These are phyloP conservation scores for Rhizoctonia solani DNA, from an alignment of 1,284 basidiomycete species.

Conservation along the genomic window DNA sequence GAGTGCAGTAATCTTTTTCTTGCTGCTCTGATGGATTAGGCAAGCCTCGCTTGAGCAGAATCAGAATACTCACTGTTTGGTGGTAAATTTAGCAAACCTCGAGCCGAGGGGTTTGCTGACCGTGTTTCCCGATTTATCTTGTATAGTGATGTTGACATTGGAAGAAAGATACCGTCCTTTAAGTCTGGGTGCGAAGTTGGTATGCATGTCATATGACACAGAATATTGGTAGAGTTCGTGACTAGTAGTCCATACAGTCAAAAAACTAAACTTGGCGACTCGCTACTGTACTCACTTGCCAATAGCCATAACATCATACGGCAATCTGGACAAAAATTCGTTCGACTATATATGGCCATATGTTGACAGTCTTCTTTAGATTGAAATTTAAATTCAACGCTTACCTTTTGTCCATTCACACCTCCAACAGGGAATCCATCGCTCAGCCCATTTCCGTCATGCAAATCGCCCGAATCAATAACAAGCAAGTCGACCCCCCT, in stretches of 20 bases:
- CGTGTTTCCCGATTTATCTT: conserved; percentile 53
- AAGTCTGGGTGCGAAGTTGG: conserved; percentile 73
- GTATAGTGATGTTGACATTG: conserved; percentile 81
- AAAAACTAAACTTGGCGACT: neutral
- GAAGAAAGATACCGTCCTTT: conserved; percentile 79
- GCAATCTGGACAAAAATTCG: conserved; percentile 71
- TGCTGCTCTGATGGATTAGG: too few species aligned
- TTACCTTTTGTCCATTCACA: conserved; percentile 70
- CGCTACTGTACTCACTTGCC: conserved; percentile 65
- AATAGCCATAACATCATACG: conserved; percentile 83
- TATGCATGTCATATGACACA: conserved; percentile 76
- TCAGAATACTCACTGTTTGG: conserved; percentile 66
- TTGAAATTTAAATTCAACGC: too few species aligned
- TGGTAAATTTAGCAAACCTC: conserved; percentile 75
- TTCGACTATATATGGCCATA: conserved; percentile 55
- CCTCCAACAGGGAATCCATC: conserved; percentile 74
- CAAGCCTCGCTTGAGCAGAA: too few species aligned
- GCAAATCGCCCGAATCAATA: conserved; percentile 76
- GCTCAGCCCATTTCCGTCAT: conserved; percentile 77
- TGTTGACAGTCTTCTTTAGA: conserved; percentile 24
- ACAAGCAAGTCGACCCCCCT: conserved; percentile 71
- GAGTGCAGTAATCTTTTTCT: conserved; percentile 73
- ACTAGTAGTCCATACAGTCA: conserved; percentile 45
- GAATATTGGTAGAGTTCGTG: conserved; percentile 85
- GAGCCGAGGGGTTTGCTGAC: conserved; percentile 66